Evolutionary conservation across 2,329 filamentous ascomycete species (phyloP).

Genomic region (Neospermospora avenae): DNA sequence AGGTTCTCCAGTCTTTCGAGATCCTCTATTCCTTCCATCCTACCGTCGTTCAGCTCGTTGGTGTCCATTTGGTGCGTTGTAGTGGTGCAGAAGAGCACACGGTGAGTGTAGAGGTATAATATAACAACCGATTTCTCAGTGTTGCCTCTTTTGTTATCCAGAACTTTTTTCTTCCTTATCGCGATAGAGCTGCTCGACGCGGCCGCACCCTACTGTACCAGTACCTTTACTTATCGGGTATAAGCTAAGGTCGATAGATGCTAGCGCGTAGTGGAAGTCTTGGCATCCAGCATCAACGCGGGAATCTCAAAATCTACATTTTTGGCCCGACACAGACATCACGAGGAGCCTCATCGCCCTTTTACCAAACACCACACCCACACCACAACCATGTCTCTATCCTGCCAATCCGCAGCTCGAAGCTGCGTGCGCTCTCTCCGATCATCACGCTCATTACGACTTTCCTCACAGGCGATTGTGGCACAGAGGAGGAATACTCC

Average conservation of each 20-base stretch:
- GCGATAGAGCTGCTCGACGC: slow-evolving; percentile 1
- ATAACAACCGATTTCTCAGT: background rate
- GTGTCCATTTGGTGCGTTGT: slow-evolving; percentile 45
- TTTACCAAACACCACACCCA: slow-evolving; percentile 15
- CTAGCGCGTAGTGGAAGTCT: slow-evolving; percentile 6
- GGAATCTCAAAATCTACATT: slow-evolving; percentile 4
- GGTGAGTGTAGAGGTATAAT: background rate
- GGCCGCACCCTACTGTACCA: no score
- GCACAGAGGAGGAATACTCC: slow-evolving; percentile 46
- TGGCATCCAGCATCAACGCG: background rate
- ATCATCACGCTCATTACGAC: slow-evolving; percentile 44
- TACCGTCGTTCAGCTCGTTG: slow-evolving; percentile 39
- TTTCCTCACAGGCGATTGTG: slow-evolving; percentile 41
- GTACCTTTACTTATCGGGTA: no score
- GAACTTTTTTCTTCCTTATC: slow-evolving; percentile 21
- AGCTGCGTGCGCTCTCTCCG: slow-evolving; percentile 63
- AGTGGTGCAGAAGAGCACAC: no score
- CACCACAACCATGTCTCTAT: slow-evolving; percentile 54
- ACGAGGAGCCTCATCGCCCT: slow-evolving; percentile 6
- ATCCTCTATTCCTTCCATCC: background rate
- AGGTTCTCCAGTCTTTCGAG: slow-evolving; percentile 52
- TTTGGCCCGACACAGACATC: slow-evolving; percentile 3
- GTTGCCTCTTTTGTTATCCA: background rate
- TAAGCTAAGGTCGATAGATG: background rate
- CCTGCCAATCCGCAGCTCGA: slow-evolving; percentile 61